phyloP scores from a whole-genome alignment of 2,329 filamentous ascomycete species.

The Aspergillus ustus region DNA sequence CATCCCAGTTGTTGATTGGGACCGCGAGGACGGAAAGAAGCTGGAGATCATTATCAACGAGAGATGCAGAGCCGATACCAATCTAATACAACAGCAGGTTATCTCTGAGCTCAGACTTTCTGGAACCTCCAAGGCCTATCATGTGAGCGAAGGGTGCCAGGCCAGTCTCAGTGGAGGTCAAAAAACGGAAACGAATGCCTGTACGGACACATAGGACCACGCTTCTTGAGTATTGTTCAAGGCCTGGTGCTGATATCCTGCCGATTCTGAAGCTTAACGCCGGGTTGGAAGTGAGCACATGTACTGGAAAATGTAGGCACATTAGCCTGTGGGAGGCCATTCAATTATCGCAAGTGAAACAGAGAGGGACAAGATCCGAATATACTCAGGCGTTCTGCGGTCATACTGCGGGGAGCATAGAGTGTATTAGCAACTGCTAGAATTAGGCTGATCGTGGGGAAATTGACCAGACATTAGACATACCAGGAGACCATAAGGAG shows the following conservation, averaged over 20 bases:
- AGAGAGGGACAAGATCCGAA: background rate
- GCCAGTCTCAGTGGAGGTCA: background rate
- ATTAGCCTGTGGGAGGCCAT: background rate
- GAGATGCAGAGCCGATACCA: background rate
- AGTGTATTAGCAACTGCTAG: background rate
- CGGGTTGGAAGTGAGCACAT: background rate
- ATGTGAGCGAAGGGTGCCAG: background rate
- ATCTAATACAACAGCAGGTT: background rate
- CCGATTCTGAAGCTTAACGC: background rate
- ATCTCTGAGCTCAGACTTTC: background rate
- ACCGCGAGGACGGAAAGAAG: background rate
- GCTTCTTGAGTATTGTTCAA: background rate
- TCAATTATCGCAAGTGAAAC: background rate
- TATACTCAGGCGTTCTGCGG: background rate
- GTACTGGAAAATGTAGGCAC: background rate
- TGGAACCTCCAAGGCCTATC: background rate
- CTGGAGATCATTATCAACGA: background rate
- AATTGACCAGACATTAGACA: background rate
- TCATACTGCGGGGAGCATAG: background rate
- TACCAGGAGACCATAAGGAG: background rate
- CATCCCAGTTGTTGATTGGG: background rate
- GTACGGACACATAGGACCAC: background rate
- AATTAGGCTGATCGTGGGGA: background rate
- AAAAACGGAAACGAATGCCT: background rate
- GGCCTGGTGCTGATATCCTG: background rate